phyloP scores from a whole-genome alignment of 768 basidiomycete species.

The Agaricus blazei region DNA sequence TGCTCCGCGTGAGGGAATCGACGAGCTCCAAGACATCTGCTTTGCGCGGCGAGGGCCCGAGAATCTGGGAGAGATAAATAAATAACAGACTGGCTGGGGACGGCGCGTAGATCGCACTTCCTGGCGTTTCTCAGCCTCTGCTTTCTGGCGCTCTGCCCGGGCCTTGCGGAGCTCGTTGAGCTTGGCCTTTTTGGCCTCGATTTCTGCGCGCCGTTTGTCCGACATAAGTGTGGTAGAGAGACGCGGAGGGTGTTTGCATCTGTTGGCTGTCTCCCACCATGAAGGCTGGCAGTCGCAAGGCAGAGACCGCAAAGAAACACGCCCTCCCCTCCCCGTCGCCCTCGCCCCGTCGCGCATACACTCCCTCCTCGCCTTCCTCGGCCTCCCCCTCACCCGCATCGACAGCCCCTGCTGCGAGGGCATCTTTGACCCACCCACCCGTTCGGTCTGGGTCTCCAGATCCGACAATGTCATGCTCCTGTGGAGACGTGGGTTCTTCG shows the following conservation, averaged over 20 bases:
- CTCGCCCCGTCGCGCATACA: constrained; percentile 37
- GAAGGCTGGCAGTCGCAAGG: constrained; percentile 51
- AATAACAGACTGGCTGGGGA: neutral
- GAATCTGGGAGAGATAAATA: constrained; percentile 3
- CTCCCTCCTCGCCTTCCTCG: constrained; percentile 48
- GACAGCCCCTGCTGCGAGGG: constrained; percentile 75
- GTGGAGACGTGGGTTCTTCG: constrained; percentile 94
- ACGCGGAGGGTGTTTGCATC: constrained; percentile 1
- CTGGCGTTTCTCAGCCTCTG: constrained; percentile 39
- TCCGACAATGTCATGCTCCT: constrained; percentile 59
- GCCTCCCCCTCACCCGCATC: constrained; percentile 52
- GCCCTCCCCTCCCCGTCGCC: constrained; percentile 59
- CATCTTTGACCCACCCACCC: constrained; percentile 69
- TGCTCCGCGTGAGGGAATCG: constrained; percentile 48
- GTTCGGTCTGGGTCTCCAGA: constrained; percentile 83
- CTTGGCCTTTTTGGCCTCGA: constrained; percentile 86
- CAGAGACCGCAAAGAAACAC: constrained; percentile 67
- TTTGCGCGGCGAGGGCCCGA: constrained; percentile 31
- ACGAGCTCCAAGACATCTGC: constrained; percentile 71
- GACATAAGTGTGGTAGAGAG: constrained; percentile 31
- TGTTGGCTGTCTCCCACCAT: constrained; percentile 5
- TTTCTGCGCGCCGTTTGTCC: constrained; percentile 75
- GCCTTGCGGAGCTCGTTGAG: constrained; percentile 80
- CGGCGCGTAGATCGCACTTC: constrained; percentile 23
- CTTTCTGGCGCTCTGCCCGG: constrained; percentile 62